A percentile compares a stretch with the other conserved stretches of the same genome.
Evolutionary conservation across 2,329 filamentous ascomycete species (phyloP).

Genomic region (Zymoseptoria tritici): DNA sequence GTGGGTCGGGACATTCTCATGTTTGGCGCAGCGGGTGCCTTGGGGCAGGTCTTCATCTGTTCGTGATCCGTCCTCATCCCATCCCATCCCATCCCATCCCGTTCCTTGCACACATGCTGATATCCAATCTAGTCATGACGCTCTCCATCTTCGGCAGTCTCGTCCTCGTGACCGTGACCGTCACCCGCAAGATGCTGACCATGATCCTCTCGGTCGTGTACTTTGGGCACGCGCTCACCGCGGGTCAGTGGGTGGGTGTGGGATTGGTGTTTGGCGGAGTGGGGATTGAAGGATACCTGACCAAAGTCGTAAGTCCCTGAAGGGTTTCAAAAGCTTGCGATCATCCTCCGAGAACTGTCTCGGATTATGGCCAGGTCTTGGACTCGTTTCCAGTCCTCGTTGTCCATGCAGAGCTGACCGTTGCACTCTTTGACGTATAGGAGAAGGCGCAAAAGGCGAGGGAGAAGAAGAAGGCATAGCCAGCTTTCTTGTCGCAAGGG

Average conservation of each 20-base stretch:
- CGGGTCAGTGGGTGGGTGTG: constrained; percentile 93
- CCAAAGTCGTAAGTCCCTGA: constrained; percentile 36
- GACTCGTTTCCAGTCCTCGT: too few species aligned
- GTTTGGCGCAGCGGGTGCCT: constrained; percentile 81
- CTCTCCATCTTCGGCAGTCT: constrained; percentile 86
- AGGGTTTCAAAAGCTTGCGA: too few species aligned
- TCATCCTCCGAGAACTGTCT: too few species aligned
- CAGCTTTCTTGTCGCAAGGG: too few species aligned
- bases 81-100: too few species aligned
- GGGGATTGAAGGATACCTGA: constrained; percentile 78
- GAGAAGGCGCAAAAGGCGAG: constrained; percentile 78
- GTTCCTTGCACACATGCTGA: constrained; percentile 1
- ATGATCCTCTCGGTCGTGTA: constrained; percentile 95
- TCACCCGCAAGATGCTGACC: constrained; percentile 97
- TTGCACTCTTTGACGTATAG: constrained; percentile 24
- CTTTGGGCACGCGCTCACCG: constrained; percentile 79
- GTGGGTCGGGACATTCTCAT: constrained; percentile 84
- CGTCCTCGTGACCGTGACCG: constrained; percentile 89
- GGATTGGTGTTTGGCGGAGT: constrained; percentile 91
- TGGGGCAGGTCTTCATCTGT: constrained; percentile 93
- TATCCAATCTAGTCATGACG: constrained; percentile 42
- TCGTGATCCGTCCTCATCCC: constrained; percentile 15
- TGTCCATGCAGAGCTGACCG: too few species aligned
- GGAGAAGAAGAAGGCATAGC: constrained; percentile 46
- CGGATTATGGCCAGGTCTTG: too few species aligned